Conservation (phyloP, 2,329 filamentous ascomycete species). For the Nemania diffusa region DNA sequence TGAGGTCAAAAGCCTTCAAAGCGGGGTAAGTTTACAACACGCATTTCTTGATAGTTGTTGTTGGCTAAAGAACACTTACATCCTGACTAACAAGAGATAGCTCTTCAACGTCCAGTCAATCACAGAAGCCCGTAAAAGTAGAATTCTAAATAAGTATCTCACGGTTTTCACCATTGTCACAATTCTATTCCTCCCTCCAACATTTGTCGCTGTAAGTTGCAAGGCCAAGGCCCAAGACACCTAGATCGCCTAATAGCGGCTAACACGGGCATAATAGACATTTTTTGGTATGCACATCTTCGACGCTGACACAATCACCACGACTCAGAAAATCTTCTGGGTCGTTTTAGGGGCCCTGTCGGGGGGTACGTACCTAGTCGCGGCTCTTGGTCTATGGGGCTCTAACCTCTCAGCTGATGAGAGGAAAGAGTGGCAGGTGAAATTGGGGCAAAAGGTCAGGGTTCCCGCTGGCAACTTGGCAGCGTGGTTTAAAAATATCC, state of each 20-base stretch:
- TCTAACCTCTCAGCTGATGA: neutral
- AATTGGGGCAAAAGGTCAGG: neutral
- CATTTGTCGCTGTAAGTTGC: slow-evolving; percentile 17
- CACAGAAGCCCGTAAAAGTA: slow-evolving; percentile 4
- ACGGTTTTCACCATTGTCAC: slow-evolving; percentile 24
- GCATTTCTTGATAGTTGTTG: neutral
- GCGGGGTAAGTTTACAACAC: neutral
- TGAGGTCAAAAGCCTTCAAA: slow-evolving; percentile 11
- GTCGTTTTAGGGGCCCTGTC: neutral
- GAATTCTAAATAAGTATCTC: slow-evolving; percentile 13
- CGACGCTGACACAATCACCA: slow-evolving; percentile 3
- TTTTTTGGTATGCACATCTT: slow-evolving; percentile 11
- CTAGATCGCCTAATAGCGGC: neutral
- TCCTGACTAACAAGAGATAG: neutral
- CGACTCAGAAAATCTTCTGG: slow-evolving; percentile 6
- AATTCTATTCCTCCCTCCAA: slow-evolving; percentile 19
- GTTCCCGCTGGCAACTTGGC: neutral
- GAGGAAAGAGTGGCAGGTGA: neutral
- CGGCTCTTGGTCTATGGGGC: slow-evolving; percentile 13
- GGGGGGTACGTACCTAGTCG: slow-evolving; percentile 9
- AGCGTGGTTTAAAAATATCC: neutral
- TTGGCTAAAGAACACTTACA: no score
- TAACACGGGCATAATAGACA: neutral
- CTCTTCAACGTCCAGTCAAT: slow-evolving; percentile 22
- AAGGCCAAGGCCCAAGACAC: neutral